Evolutionary conservation across 306 rosid species (phyloP), one percentile per base, ranked within the genome.

Genomic region (Quercus robur): DNA sequence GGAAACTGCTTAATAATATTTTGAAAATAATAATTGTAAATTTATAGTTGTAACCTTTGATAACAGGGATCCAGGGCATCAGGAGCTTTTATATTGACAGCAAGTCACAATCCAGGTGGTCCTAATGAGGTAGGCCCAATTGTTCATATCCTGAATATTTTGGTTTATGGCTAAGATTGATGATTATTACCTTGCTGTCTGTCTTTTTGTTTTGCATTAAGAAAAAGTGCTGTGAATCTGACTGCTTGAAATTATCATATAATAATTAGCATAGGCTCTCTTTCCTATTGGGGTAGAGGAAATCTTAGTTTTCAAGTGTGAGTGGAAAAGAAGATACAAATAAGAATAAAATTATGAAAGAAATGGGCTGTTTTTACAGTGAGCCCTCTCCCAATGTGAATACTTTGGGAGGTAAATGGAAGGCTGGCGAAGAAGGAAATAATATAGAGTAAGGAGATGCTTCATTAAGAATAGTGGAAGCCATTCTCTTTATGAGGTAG

Each of bases 81-180:
- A 23, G 99, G 99, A 76, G 97, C 94, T 71, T 96, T 96, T 86
- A 93, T 96, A 81, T 87, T 96, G 94, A 93, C 99, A 9, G 99
- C 99, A 44, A 96, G 99, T 87, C 99, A 96, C 91, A 96, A 96
- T 85, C 99, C 99, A 21, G 99, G 99, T 15, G 99, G 99, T 70
- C 99, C 99, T 55, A 9, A 88, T 82, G 99, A 96, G 98, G 99
- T 85, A 64, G 56, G 55, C 54, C 59, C 71, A 25, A 23, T 38
- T 56, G 57, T 30, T 44, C 3, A 3, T 68, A 17, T 1, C 46
- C 41, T 78, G 41, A 54, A 56, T n/a, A 14, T 20, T 15, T 51
- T 20, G 20, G 14, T 28, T 30, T 30, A 26, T 73, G 23, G 10
- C 33, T 25, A 18, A 35, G 26, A n/a, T 35, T 68, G 38, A 68